Base-by-base conservation (phyloP, 75 land plant species). In the Selaginella tamariscina region DNA sequence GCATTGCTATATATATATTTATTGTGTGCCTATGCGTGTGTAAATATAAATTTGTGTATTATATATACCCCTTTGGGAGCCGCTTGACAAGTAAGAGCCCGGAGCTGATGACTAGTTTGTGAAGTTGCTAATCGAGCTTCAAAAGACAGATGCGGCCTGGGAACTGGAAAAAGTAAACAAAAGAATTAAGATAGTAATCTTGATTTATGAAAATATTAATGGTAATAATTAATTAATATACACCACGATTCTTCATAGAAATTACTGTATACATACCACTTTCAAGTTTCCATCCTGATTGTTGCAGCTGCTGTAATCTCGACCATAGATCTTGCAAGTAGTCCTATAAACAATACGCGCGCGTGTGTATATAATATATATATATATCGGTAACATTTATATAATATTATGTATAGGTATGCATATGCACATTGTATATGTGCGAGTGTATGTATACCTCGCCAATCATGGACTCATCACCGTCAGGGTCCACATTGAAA, bases 311-410 rank as follows among this genome's bases (percentile, higher is more conserved):
- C 70, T 82, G 77, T 32, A 85, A 73, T 29, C 87, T 74, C 39
- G 62, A 69, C 99, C 96, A 89, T 31, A 95, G 71, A 67, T 86
- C 96, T 76, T 86, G 91, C 64, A 95, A 70, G 68, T 79, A 82
- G 75, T 84, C 91, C 96, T 90, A 65, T 24, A 55, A 24, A 18
- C 32, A 30, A 20, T 18, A 1, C 31, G 20, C 2, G 18, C 8
- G 26, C 1, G 29, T 2, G 26, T 1, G 20, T 1, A 15, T 9
- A 2, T 64, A 30, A 22, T 8, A 20, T 15, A 22, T 29, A 64
- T 29, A 1, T 32, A 22, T 21, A 20, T 64, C 26, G 13, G 18
- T 24, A 64, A 26, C n/a, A 64, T 2, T 64, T 18, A 64, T 8
- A 27, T 5, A 57, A 22, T 57, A 27, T 23, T 57, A 23, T 67